These are phyloP conservation scores for Trypanosoma brucei DNA, from an alignment of 208 protist species.

Conservation along the genomic window DNA sequence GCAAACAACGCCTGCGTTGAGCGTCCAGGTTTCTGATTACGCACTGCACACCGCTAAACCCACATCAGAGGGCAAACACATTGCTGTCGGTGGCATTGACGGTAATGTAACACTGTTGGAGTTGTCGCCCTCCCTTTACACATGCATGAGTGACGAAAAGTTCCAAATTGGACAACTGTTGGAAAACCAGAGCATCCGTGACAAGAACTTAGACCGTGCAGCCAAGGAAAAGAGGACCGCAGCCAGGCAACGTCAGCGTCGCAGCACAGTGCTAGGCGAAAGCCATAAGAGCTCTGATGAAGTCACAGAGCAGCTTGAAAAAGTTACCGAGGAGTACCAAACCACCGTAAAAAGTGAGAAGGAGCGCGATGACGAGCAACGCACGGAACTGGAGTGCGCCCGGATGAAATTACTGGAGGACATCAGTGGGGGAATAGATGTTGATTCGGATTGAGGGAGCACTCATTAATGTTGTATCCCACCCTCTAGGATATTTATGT, in stretches of 20 bases:
- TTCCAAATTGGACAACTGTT: slow-evolving; percentile 85
- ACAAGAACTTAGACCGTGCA: slow-evolving; percentile 92
- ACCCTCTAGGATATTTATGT: neutral
- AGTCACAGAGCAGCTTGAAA: slow-evolving; percentile 42
- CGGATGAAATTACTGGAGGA: slow-evolving; percentile 69
- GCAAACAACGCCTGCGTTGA: slow-evolving; percentile 89
- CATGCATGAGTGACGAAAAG: slow-evolving; percentile 85
- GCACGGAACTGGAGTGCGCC: slow-evolving; percentile 39
- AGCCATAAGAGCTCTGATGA: slow-evolving; percentile 26
- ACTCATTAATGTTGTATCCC: neutral
- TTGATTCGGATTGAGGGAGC: slow-evolving; percentile 29
- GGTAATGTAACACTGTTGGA: slow-evolving; percentile 92
- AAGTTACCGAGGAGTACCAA: slow-evolving; percentile 50
- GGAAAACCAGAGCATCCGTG: slow-evolving; percentile 90
- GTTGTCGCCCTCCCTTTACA: slow-evolving; percentile 88
- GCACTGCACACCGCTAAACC: slow-evolving; percentile 84
- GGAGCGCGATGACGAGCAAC: slow-evolving; percentile 25
- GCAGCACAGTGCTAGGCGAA: slow-evolving; percentile 55
- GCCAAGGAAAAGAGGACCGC: slow-evolving; percentile 72
- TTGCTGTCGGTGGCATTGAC: slow-evolving; percentile 91
- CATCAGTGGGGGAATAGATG: slow-evolving; percentile 72
- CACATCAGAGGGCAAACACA: slow-evolving; percentile 67
- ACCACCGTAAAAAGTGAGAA: slow-evolving; percentile 42
- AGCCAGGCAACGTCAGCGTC: slow-evolving; percentile 62
- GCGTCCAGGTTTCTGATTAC: slow-evolving; percentile 90